phyloP scores from a whole-genome alignment of 164 flowering plant genomes.

The Sedum album region DNA sequence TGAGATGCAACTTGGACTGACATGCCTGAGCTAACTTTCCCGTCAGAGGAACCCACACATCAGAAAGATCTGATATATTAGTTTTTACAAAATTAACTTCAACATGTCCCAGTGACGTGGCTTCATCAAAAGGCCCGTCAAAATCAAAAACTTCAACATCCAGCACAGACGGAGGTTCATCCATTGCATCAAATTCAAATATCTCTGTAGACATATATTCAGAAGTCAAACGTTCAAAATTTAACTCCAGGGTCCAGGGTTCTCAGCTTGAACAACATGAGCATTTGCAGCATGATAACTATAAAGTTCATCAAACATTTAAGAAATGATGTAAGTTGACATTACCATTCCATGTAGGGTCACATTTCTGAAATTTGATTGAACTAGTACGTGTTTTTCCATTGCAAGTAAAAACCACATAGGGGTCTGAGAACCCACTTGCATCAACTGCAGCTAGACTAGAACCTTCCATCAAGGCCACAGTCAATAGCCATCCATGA shows the following conservation, averaged over 20 bases:
- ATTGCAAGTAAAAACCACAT: slow-evolving; percentile 85
- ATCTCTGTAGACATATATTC: slow-evolving; percentile 53
- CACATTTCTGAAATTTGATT: slow-evolving; percentile 75
- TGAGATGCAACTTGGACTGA: slow-evolving; percentile 77
- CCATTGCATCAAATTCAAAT: slow-evolving; percentile 98
- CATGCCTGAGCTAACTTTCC: slow-evolving; percentile 87
- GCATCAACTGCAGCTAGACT: slow-evolving; percentile 82
- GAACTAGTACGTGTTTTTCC: slow-evolving; percentile 90
- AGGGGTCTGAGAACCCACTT: slow-evolving; percentile 83
- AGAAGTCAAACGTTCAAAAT: background rate
- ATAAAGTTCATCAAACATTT: background rate
- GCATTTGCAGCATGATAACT: background rate
- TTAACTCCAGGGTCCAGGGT: background rate
- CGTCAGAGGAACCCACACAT: slow-evolving; percentile 83
- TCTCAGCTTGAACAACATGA: background rate
- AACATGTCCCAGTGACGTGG: slow-evolving; percentile 76
- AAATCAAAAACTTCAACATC: slow-evolving; percentile 90
- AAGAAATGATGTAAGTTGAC: background rate
- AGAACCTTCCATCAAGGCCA: slow-evolving; percentile 84
- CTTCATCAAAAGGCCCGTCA: slow-evolving; percentile 97
- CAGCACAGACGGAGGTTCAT: slow-evolving; percentile 83
- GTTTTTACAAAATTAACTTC: slow-evolving; percentile 77
- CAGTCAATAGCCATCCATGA: slow-evolving; percentile 90
- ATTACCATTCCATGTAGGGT: slow-evolving; percentile 92
- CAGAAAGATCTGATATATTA: slow-evolving; percentile 68